Conservation (phyloP, 306 rosid genomes). For the Vachellia pachyceras region DNA sequence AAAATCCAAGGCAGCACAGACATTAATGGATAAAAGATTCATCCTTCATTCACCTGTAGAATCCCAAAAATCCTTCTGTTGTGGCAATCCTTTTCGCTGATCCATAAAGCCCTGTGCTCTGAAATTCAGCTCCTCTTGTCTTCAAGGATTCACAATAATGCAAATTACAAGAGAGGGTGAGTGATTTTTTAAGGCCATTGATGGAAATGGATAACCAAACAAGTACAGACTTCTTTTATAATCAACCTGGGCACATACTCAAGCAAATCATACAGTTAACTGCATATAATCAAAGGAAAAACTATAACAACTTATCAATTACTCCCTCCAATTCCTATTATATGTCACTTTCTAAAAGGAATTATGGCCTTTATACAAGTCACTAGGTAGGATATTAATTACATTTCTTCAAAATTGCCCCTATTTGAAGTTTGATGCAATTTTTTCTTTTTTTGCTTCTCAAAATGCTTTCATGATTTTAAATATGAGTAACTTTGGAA, state of each 20-base stretch:
- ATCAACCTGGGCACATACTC: background rate
- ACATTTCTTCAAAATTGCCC: no score
- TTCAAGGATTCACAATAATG: conserved; percentile 39
- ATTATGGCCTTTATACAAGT: no score
- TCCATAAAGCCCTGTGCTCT: conserved; percentile 72
- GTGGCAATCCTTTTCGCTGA: conserved; percentile 66
- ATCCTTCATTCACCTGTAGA: conserved; percentile 72
- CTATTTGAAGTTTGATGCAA: no score
- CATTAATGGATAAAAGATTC: conserved; percentile 25
- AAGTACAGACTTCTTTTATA: background rate
- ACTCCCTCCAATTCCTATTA: no score
- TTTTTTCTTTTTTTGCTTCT: no score
- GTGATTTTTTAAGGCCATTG: background rate
- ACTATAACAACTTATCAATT: background rate
- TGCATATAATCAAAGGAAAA: background rate
- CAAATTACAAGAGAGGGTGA: background rate
- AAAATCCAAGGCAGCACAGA: background rate
- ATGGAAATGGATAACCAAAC: background rate
- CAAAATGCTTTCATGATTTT: no score
- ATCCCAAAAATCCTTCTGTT: conserved; percentile 83
- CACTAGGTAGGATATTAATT: no score
- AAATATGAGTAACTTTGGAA: no score
- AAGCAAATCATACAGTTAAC: background rate
- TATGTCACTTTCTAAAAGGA: no score
- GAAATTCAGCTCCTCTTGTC: conserved; percentile 86